Conservation (phyloP, 2,329 filamentous ascomycete species). For the Fusarium armeniacum region DNA sequence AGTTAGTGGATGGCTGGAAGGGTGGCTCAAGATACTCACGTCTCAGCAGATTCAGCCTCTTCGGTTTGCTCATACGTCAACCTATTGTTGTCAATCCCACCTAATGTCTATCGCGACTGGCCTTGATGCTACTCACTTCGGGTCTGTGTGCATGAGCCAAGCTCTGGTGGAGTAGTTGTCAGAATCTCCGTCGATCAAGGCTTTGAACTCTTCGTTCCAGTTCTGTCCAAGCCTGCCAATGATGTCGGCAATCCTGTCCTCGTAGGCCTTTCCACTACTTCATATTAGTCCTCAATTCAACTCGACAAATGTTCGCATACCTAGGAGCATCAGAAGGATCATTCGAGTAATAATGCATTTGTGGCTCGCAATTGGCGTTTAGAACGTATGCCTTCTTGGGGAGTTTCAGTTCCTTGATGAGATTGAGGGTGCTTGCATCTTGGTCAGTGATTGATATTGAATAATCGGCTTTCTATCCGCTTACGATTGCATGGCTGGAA, state of each 20-base stretch:
- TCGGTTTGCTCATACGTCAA: slow-evolving; percentile 18
- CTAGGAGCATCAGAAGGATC: not conserved
- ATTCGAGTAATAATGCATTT: slow-evolving; percentile 21
- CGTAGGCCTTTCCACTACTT: not conserved
- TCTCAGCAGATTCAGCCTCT: slow-evolving; percentile 10
- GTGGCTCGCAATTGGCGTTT: not conserved
- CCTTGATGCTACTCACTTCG: not conserved
- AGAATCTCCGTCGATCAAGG: not conserved
- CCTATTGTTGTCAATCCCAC: rapidly evolving
- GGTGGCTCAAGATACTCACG: not conserved
- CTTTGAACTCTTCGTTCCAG: slow-evolving; percentile 10
- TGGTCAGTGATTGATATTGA: rapidly evolving
- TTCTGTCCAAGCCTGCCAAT: not conserved
- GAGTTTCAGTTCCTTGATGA: slow-evolving; percentile 8
- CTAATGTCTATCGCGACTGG: too few relatives aligned
- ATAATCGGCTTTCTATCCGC: rapidly evolving
- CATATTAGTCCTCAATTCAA: rapidly evolving
- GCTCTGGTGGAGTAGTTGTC: slow-evolving; percentile 27
- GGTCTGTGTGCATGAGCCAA: slow-evolving; percentile 23
- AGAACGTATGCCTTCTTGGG: slow-evolving; percentile 10
- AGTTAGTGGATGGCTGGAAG: rapidly evolving
- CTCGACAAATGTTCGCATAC: rapidly evolving
- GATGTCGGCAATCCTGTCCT: not conserved
- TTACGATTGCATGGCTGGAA: slow-evolving; percentile 30
- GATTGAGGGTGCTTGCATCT: not conserved